Conservation (phyloP, 176 grass and related monocot species). For the Eragrostis curvula region DNA sequence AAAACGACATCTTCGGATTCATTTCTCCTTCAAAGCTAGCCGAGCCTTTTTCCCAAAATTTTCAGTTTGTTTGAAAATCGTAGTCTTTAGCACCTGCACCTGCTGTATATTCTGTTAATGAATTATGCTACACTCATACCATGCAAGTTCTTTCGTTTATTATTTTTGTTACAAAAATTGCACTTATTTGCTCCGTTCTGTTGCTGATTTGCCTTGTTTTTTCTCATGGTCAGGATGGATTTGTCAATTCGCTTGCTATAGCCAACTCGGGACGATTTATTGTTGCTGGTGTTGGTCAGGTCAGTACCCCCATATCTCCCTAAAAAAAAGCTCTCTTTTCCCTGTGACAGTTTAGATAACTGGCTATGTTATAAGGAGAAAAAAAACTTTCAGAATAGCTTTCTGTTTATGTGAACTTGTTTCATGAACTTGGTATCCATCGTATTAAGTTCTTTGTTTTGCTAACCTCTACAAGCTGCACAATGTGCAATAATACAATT, state of each 20-base stretch:
- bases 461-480: background rate
- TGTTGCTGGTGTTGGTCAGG: constrained; percentile 86
- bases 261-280: constrained; percentile 82
- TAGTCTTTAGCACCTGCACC: background rate
- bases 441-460: background rate
- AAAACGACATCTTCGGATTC: background rate
- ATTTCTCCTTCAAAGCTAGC: background rate
- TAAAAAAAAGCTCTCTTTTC: background rate
- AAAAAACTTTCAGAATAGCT: background rate
- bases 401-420: background rate
- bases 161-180: background rate
- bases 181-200: background rate
- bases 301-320: constrained; percentile 29
- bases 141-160: background rate
- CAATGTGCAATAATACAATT: background rate
- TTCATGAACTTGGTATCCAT: background rate
- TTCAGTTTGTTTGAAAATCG: background rate
- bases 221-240: constrained; percentile 59
- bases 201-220: background rate
- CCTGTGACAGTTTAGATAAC: background rate
- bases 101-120: background rate
- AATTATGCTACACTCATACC: background rate
- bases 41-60: no score
- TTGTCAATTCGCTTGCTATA: constrained; percentile 77
- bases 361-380: background rate